Evolutionary conservation across 73 alveolate genomes (phyloP), one percentile per base, ranked within the genome.

Genomic region (Paramecium sonneborni): DNA sequence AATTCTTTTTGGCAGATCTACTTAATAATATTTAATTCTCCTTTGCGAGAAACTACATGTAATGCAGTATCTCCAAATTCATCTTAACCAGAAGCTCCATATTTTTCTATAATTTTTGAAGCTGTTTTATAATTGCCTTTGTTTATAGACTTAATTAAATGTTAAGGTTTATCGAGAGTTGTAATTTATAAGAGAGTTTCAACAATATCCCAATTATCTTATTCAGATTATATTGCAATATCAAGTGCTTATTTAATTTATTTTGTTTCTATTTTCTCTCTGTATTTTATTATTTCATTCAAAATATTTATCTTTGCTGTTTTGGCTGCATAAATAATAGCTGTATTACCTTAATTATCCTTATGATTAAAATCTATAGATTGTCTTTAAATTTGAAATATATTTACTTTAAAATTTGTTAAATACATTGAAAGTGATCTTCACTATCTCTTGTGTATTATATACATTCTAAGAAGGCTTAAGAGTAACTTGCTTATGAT

Each of bases 61-160:
- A 90, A 35, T 0, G 93, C 93, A 2, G 94, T 90, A 12, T 90
- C 94, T 24, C 90, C 90, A 14, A 41, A 18, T 18, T 79, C 90
- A 79, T 79, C 90, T 62, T 23, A 23, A 7, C 90, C 90, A 20
- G 44, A 43, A 8, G 30, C 41, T 39, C 90, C 90, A 23, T 39
- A 32, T 10, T 24, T 38, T 9, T 79, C 76, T 21, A 79, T 79
- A 1, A 79, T 30, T 34, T 79, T 79, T 20, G 30, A 23, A n/a
- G 90, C 44, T 3, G 90, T 79, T 37, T 79, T 79, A 24, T 14
- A 41, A 23, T 79, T 79, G 15, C 74, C 74, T 34, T 39, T 46
- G 18, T 23, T 4, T 39, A 79, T 15, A 6, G 90, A 79, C 20
- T 44, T 43, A 18, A 79, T 79, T 44, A 79, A 79, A 34, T 79